Conservation (phyloP, 108 stramenopile genomes). For the Skeletonema menzelii region DNA sequence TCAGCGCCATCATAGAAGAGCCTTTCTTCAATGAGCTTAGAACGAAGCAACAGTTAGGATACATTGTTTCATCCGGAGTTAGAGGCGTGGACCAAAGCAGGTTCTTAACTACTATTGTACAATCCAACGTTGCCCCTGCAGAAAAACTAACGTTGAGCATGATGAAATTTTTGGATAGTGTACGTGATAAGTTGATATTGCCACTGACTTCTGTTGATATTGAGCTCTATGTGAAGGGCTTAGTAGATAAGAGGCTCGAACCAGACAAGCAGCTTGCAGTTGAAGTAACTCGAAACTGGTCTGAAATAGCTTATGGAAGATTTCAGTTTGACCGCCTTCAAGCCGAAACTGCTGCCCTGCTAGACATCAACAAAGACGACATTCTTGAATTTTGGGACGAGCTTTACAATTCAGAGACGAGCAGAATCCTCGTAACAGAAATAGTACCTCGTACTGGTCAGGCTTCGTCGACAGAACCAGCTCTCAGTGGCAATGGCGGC, state of each 20-base stretch:
- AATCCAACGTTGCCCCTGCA: slow-evolving; percentile 49
- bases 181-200: slow-evolving; percentile 46
- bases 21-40: slow-evolving; percentile 90
- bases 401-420: slow-evolving; percentile 50
- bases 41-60: slow-evolving; percentile 93
- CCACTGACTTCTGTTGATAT: slow-evolving; percentile 61
- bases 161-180: slow-evolving; percentile 24
- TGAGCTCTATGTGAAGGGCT: slow-evolving; percentile 66
- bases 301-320: slow-evolving; percentile 73
- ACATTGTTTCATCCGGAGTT: slow-evolving; percentile 85
- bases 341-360: slow-evolving; percentile 64
- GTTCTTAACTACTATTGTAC: slow-evolving; percentile 70
- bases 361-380: slow-evolving; percentile 69
- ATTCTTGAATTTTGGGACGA: slow-evolving; percentile 76
- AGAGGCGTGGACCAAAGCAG: slow-evolving; percentile 70
- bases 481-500: slow-evolving; percentile 24
- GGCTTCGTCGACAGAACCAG: slow-evolving; percentile 61
- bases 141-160: slow-evolving; percentile 16
- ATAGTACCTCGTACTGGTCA: slow-evolving; percentile 63
- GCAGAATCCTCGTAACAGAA: slow-evolving; percentile 69
- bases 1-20: slow-evolving; percentile 74
- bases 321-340: slow-evolving; percentile 77
- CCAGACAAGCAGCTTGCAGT: slow-evolving; percentile 76
- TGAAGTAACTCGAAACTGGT: slow-evolving; percentile 85
- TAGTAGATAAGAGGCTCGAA: slow-evolving; percentile 80